Conservation (phyloP, 768 basidiomycete genomes). For the Coprinopsis marcescibilis region DNA sequence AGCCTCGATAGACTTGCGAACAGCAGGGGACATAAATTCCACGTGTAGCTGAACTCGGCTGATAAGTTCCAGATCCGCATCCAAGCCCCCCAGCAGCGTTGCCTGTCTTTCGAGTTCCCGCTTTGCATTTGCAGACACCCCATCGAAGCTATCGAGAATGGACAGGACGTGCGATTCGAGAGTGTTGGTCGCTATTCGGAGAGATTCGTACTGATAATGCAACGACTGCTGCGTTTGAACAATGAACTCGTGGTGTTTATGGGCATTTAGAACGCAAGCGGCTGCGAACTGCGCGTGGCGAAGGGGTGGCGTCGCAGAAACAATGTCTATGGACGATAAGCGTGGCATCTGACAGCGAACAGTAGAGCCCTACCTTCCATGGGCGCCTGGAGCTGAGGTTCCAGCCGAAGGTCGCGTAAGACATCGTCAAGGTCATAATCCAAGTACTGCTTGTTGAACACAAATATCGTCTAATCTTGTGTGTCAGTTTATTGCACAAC, state of each 20-base stretch:
- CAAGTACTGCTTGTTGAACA: slow-evolving; percentile 79
- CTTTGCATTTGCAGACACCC: slow-evolving; percentile 47
- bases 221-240: slow-evolving; percentile 46
- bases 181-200: slow-evolving; percentile 65
- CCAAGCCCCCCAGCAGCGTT: slow-evolving; percentile 53
- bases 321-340: slow-evolving; percentile 36
- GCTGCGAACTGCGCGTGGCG: slow-evolving; percentile 59
- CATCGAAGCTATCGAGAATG: slow-evolving; percentile 65
- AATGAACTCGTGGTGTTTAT: slow-evolving; percentile 58
- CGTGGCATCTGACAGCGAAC: slow-evolving; percentile 1
- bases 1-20: slow-evolving; percentile 63
- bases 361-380: slow-evolving; percentile 51
- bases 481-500: too few relatives aligned
- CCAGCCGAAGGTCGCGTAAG: slow-evolving; percentile 53
- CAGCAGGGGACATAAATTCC: slow-evolving; percentile 66
- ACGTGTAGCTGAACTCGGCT: slow-evolving; percentile 60
- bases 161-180: slow-evolving; percentile 71
- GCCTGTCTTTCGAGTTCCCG: slow-evolving; percentile 67
- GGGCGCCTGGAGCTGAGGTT: slow-evolving; percentile 59
- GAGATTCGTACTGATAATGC: slow-evolving; percentile 61
- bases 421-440: slow-evolving; percentile 65
- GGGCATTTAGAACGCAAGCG: slow-evolving; percentile 61
- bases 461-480: slow-evolving; percentile 76
- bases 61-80: slow-evolving; percentile 70
- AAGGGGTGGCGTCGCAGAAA: slow-evolving; percentile 67